These are phyloP conservation scores for Diaporthe citriasiana DNA, from an alignment of 2,329 filamentous ascomycete species.

Conservation along the genomic window DNA sequence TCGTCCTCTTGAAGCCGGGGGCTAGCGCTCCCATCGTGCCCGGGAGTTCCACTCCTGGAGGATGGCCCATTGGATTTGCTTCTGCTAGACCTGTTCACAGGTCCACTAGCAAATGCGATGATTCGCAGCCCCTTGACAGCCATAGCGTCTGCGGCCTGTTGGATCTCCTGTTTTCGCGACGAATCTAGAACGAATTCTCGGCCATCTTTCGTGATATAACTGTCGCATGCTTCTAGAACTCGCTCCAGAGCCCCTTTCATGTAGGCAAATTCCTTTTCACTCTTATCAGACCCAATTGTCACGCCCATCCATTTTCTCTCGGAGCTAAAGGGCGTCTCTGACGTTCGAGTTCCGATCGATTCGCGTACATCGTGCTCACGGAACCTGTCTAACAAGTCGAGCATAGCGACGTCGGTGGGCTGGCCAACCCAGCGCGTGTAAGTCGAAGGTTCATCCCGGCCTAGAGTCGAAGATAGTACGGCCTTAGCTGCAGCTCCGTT, in stretches of 20 bases:
- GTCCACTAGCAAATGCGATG: constrained; percentile 91
- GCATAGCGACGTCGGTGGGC: constrained; percentile 96
- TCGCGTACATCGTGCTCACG: constrained; percentile 93
- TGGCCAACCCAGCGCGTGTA: constrained; percentile 96
- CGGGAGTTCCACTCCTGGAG: constrained; percentile 67
- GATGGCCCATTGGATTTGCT: constrained; percentile 55
- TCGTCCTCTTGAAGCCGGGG: constrained; percentile 67
- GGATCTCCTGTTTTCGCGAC: constrained; percentile 78
- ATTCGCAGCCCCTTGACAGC: constrained; percentile 91
- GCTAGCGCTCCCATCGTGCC: constrained; percentile 55
- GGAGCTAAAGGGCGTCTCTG: constrained; percentile 95
- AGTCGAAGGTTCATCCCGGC: constrained; percentile 70
- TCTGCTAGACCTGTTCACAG: constrained; percentile 65
- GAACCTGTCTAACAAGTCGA: constrained; percentile 92
- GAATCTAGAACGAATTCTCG: constrained; percentile 89
- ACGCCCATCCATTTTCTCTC: constrained; percentile 99
- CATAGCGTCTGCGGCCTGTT: constrained; percentile 87
- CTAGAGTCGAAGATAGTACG: constrained; percentile 87
- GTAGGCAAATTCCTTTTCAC: constrained; percentile 86
- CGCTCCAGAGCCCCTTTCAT: constrained; percentile 96
- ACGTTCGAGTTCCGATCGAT: constrained; percentile 83
- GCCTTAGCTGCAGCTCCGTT: constrained; percentile 80
- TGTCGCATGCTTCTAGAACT: constrained; percentile 88
- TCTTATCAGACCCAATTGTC: constrained; percentile 76
- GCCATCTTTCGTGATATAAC: constrained; percentile 88